A percentile compares a stretch with the other conserved stretches of the same genome.
Evolutionary conservation across 2,329 filamentous ascomycete genomes (phyloP).

Genomic region (Fusarium sp.): DNA sequence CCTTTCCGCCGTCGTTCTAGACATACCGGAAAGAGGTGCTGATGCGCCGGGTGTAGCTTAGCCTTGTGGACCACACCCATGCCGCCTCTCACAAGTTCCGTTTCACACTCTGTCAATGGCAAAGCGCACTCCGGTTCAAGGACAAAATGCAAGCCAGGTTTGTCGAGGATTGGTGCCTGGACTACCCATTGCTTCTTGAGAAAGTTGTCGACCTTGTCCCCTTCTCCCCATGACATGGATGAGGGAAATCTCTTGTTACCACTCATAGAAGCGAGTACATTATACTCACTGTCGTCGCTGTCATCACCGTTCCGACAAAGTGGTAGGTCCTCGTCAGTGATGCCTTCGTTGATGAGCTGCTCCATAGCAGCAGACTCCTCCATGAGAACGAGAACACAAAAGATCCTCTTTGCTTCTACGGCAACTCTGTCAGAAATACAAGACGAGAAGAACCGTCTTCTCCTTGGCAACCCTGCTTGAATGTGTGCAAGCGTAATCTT

Average conservation of each 20-base stretch:
- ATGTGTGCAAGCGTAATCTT: not conserved
- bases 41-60: conserved; percentile 8
- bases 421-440: not conserved
- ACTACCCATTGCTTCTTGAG: conserved; percentile 27
- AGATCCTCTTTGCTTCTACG: conserved; percentile 11
- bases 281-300: not conserved
- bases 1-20: too few relatives aligned
- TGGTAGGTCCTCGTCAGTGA: conserved; percentile 26
- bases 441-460: not conserved
- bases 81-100: not conserved
- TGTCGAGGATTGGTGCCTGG: conserved; percentile 19
- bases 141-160: not conserved
- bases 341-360: not conserved
- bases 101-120: not conserved
- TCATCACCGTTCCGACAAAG: not conserved
- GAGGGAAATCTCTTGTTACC: not conserved
- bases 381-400: conserved; percentile 25
- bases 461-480: not conserved
- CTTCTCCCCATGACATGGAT: not conserved
- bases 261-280: conserved; percentile 1
- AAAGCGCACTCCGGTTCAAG: conserved; percentile 7
- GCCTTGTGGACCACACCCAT: conserved; percentile 12
- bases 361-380: conserved; percentile 1
- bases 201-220: conserved; percentile 8
- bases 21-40: not conserved